A percentile compares a stretch with the other conserved stretches of the same genome.
These are phyloP conservation scores for Ustilago loliicola DNA, from an alignment of 1,284 basidiomycete genomes.

Conservation along the genomic window DNA sequence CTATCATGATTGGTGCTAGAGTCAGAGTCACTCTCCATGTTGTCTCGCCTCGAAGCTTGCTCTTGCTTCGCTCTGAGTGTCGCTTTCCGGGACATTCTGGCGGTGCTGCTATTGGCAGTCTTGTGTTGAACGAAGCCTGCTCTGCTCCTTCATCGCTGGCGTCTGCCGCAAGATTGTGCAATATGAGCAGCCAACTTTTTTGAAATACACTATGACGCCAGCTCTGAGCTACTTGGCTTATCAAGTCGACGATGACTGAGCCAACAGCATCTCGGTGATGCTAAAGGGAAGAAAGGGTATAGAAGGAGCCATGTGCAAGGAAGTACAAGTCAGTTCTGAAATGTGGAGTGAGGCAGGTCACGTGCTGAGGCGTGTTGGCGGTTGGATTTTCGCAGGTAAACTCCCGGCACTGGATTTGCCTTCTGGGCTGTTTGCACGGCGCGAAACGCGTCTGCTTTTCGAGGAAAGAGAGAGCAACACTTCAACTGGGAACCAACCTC, in stretches of 20 bases:
- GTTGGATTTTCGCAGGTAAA: conserved; percentile 9
- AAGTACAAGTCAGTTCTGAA: not conserved
- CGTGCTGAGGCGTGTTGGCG: conserved; percentile 25
- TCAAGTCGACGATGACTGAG: not conserved
- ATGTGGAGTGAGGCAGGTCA: conserved; percentile 39
- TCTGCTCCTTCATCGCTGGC: not conserved
- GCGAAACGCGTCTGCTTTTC: conserved; percentile 37
- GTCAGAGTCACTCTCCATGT: conserved; percentile 11
- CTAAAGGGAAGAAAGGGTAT: not conserved
- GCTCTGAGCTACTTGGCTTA: not conserved
- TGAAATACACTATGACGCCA: too few relatives aligned
- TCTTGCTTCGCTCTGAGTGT: not conserved
- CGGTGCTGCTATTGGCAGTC: not conserved
- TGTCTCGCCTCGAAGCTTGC: not conserved
- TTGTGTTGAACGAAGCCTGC: not conserved
- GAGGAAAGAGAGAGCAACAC: conserved; percentile 33
- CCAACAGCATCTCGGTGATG: not conserved
- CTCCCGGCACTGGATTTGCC: conserved; percentile 2
- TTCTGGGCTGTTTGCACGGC: conserved; percentile 5
- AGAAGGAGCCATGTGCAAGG: not conserved
- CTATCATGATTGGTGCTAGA: not conserved
- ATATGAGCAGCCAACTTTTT: too few relatives aligned
- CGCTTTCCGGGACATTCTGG: not conserved
- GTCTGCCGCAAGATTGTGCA: too few relatives aligned
- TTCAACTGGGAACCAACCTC: not conserved